Evolutionary conservation across 2,329 filamentous ascomycete species (phyloP), one percentile per base, ranked within the genome.

Genomic region (Trichoderma simmonsii): DNA sequence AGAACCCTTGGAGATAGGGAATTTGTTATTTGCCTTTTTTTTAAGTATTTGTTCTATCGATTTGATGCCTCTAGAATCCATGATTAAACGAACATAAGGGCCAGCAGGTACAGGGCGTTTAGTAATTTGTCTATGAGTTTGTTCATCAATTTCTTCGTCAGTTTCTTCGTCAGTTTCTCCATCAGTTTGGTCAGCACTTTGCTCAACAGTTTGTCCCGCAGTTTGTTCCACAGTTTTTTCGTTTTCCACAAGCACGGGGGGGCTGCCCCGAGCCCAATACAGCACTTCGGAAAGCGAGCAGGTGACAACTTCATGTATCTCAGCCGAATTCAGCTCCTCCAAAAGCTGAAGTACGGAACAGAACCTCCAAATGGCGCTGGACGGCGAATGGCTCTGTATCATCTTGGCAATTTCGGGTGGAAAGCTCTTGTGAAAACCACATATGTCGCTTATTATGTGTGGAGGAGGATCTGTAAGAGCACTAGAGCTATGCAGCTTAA

Each of bases 371-470:
- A 43, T 0, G 2, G 4, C 0, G 39, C 0, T 43, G 15, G 39
- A 3, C 4, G 1, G 39, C 1, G 2, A 43, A 43, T 43, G 2
- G 15, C 39, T 43, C 39, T 43, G 39, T 2, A 43, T 43, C 39
- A 43, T 43, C 1, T 1, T 43, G 39, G 1, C 1, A 18, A 43
- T 43, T 43, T 43, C 39, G 7, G 39, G 39, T 9, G 39, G 39
- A 43, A 43, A 3, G 0, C 0, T 1, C 15, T n/a, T 43, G 0
- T 18, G 39, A 43, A 43, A 4, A 0, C 39, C 39, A 9, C 39
- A 43, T 43, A 43, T 18, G 4, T 43, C 4, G 15, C 7, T 43
- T 43, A 43, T 43, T 2, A 43, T n/a, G 39, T 43, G 7, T 3
- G 39, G 39, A 43, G 7, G 39, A 43, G 1, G 36, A 2, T 39